These are phyloP conservation scores for Hanseniaspora hatyaiensis DNA, from an alignment of 805 yeast genomes.

Conservation along the genomic window DNA sequence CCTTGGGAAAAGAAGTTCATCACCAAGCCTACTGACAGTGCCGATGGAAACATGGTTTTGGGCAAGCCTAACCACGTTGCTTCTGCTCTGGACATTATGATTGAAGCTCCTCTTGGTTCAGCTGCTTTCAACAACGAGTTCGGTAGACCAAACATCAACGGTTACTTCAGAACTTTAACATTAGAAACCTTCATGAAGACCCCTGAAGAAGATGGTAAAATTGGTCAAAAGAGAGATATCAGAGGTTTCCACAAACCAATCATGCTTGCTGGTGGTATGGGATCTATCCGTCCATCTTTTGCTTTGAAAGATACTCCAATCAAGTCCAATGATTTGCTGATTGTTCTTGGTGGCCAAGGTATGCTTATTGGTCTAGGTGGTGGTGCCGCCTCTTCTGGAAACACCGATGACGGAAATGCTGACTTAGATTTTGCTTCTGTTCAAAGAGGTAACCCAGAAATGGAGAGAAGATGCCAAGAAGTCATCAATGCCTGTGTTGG, in stretches of 20 bases:
- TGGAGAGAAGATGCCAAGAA: conserved; percentile 98
- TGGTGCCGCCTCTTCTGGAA: conserved; percentile 95
- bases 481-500: conserved; percentile 91
- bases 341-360: conserved; percentile 93
- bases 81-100: conserved; percentile 83
- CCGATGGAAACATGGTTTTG: no score
- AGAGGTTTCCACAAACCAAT: conserved; percentile 98
- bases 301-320: conserved; percentile 79
- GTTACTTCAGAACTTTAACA: conserved; percentile 91
- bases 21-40: no score
- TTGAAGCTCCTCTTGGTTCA: conserved; percentile 93
- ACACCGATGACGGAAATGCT: conserved; percentile 95
- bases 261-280: conserved; percentile 99
- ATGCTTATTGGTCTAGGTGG: conserved; percentile 99
- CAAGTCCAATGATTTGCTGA: conserved; percentile 81
- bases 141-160: conserved; percentile 94
- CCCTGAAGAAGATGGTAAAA: conserved; percentile 39
- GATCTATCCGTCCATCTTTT: conserved; percentile 86
- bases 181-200: conserved; percentile 48
- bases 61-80: conserved; percentile 94
- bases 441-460: conserved; percentile 98
- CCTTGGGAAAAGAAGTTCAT: conserved; percentile 70
- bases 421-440: conserved; percentile 96
- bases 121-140: conserved; percentile 98
- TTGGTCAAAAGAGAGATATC: conserved; percentile 36